Conservation (phyloP, 495 filamentous ascomycete species). For the Neurospora sp. region DNA sequence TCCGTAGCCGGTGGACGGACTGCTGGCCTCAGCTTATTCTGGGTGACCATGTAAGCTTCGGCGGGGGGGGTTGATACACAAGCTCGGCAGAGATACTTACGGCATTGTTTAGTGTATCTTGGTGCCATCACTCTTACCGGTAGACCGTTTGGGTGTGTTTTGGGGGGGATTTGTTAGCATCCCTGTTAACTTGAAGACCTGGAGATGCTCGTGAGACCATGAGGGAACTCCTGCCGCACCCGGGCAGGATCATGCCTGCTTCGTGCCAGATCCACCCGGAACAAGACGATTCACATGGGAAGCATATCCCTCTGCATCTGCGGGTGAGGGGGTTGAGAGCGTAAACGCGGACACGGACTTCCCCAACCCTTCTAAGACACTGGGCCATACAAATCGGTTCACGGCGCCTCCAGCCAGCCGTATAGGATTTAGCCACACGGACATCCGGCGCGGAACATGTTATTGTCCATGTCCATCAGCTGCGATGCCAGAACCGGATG, state of each 20-base stretch:
- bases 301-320: background rate
- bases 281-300: background rate
- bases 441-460: background rate
- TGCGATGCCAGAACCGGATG: background rate
- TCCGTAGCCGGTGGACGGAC: background rate
- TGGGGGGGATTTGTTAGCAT: background rate
- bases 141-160: background rate
- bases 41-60: background rate
- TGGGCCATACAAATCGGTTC: background rate
- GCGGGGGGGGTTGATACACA: background rate
- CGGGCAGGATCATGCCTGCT: background rate
- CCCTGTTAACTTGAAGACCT: background rate
- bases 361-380: background rate
- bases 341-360: background rate
- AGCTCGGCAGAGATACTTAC: background rate
- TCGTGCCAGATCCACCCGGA: background rate
- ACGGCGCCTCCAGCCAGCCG: background rate
- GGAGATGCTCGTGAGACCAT: background rate
- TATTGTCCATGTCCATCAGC: background rate
- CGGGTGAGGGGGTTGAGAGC: background rate
- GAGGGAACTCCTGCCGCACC: background rate
- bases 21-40: background rate
- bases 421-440: background rate
- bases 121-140: background rate
- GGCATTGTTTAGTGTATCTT: background rate